A percentile compares a stretch with the other conserved stretches of the same genome.
Evolutionary conservation across 2,329 filamentous ascomycete genomes (phyloP).

Genomic region (Cladosporium sp.): DNA sequence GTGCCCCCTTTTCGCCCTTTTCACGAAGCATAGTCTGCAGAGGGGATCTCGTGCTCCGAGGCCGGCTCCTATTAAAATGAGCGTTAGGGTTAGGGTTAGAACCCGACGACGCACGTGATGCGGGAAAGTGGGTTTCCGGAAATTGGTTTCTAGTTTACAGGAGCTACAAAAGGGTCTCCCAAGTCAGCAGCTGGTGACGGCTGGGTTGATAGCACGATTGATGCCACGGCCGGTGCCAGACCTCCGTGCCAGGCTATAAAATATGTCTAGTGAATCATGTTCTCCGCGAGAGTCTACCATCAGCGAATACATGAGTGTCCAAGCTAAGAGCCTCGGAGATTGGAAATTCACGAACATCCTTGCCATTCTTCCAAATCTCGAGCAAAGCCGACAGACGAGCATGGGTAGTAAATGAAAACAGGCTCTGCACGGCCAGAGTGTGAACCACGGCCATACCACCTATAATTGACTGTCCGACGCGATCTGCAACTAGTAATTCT

Average conservation of each 20-base stretch:
- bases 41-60: neutral
- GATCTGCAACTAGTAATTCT: constrained; percentile 13
- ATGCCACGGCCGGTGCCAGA: neutral
- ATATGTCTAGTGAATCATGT: neutral
- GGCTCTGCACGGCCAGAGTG: constrained; percentile 6
- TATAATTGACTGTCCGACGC: constrained; percentile 5
- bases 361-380: constrained; percentile 4
- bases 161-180: no score
- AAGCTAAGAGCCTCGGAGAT: constrained; percentile 10
- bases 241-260: neutral
- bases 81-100: neutral
- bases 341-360: neutral
- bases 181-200: no score
- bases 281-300: neutral
- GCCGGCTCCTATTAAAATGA: neutral
- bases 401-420: constrained; percentile 8
- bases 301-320: neutral
- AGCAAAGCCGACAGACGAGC: constrained; percentile 5
- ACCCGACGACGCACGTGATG: neutral
- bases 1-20: neutral
- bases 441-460: neutral
- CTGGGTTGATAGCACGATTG: neutral
- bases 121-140: neutral
- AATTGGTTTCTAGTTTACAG: neutral
- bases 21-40: neutral